These are phyloP conservation scores for Carex pumila DNA, from an alignment of 176 grass and related monocot species.

Conservation along the genomic window DNA sequence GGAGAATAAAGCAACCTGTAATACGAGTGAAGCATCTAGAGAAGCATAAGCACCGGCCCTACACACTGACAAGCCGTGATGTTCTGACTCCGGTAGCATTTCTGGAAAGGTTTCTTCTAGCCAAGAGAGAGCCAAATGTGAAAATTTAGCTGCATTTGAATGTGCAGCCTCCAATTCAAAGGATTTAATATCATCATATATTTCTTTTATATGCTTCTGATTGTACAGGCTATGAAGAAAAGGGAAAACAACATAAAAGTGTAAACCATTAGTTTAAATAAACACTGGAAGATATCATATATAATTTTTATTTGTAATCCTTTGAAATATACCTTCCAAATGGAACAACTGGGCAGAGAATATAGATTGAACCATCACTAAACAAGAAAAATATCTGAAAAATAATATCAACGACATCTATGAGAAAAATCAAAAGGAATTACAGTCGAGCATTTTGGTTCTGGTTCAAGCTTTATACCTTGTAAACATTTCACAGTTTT, in stretches of 20 bases:
- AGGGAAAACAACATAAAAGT: constrained; percentile 18
- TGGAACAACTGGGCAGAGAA: constrained; percentile 90
- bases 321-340: constrained; percentile 75
- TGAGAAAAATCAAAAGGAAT: constrained; percentile 5
- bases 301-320: constrained; percentile 11
- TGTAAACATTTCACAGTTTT: background rate
- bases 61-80: constrained; percentile 29
- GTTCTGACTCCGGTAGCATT: constrained; percentile 43
- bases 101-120: constrained; percentile 94
- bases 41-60: constrained; percentile 72
- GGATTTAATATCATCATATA: constrained; percentile 78
- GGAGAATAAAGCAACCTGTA: constrained; percentile 57
- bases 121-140: constrained; percentile 73
- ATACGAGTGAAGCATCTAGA: constrained; percentile 71
- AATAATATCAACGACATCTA: constrained; percentile 4
- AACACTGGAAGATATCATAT: background rate
- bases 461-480: background rate
- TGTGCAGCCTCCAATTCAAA: constrained; percentile 68
- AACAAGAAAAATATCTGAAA: constrained; percentile 88
- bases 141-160: constrained; percentile 58
- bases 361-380: constrained; percentile 82
- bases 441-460: background rate
- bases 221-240: constrained; percentile 49
- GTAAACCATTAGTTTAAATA: constrained; percentile 9
- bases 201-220: constrained; percentile 61